Conservation (phyloP, 495 filamentous ascomycete species). For the Apodospora peruviana region DNA sequence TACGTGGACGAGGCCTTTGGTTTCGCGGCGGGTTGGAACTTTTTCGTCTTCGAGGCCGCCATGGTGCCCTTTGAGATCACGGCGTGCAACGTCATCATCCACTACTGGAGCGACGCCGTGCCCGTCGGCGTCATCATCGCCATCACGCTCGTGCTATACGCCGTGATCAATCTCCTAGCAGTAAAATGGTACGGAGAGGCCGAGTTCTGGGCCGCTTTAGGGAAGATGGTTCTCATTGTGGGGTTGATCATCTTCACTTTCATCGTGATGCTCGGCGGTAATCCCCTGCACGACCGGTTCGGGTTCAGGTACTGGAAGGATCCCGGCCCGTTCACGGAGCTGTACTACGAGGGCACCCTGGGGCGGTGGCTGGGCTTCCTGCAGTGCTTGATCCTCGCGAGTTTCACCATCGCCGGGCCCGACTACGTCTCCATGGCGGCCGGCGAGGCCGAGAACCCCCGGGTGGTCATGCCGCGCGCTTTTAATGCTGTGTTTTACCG, state of each 20-base stretch:
- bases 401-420: conserved; percentile 75
- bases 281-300: conserved; percentile 61
- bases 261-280: conserved; percentile 69
- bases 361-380: conserved; percentile 72
- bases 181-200: conserved; percentile 58
- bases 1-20: conserved; percentile 70
- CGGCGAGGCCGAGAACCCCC: conserved; percentile 68
- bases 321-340: conserved; percentile 64
- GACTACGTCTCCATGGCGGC: conserved; percentile 73
- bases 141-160: conserved; percentile 56
- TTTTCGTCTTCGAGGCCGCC: conserved; percentile 64
- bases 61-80: conserved; percentile 68
- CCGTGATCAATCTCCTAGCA: conserved; percentile 54
- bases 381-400: conserved; percentile 65
- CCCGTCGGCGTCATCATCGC: conserved; percentile 59
- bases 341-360: conserved; percentile 51
- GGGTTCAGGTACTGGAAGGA: conserved; percentile 72
- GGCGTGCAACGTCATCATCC: conserved; percentile 62
- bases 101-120: conserved; percentile 61
- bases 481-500: conserved; percentile 76
- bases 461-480: conserved; percentile 59
- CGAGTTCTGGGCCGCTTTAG: conserved; percentile 58
- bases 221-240: conserved; percentile 64
- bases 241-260: conserved; percentile 66
- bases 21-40: conserved; percentile 70